Evolutionary conservation across 495 filamentous ascomycete species (phyloP).

Genomic region (Chaetomium cochliodes): DNA sequence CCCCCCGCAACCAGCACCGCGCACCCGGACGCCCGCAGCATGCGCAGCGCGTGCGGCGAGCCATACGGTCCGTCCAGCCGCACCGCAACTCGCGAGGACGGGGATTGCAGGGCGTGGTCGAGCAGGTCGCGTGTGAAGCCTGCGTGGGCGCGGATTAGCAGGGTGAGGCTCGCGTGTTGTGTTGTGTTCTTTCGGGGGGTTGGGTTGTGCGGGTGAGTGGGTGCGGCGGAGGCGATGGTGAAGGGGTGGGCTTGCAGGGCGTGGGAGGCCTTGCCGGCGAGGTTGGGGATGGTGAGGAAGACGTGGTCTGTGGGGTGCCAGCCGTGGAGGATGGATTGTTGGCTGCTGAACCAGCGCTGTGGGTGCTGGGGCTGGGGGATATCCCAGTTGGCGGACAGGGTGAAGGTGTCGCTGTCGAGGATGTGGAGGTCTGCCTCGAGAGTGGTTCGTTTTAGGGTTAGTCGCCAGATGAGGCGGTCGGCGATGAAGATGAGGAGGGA

Average conservation of each 20-base stretch:
- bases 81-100: constrained; percentile 34
- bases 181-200: background rate
- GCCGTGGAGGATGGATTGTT: constrained; percentile 45
- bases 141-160: constrained; percentile 56
- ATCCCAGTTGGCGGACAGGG: constrained; percentile 46
- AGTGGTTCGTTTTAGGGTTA: constrained; percentile 45
- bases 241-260: constrained; percentile 57
- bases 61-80: constrained; percentile 61
- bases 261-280: constrained; percentile 38
- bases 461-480: constrained; percentile 57
- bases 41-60: constrained; percentile 37
- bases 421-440: constrained; percentile 48
- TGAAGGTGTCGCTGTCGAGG: constrained; percentile 45
- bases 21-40: constrained; percentile 43
- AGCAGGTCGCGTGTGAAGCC: constrained; percentile 59
- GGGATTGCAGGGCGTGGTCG: constrained; percentile 43
- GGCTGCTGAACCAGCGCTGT: constrained; percentile 17
- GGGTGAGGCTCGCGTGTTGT: constrained; percentile 45
- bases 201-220: constrained; percentile 6
- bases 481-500: constrained; percentile 53
- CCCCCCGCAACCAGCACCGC: constrained; percentile 60
- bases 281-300: constrained; percentile 55
- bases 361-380: constrained; percentile 27
- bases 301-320: constrained; percentile 60
- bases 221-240: constrained; percentile 55